Evolutionary conservation across 257 asterid species (phyloP).

Genomic region (Petrea volubilis): DNA sequence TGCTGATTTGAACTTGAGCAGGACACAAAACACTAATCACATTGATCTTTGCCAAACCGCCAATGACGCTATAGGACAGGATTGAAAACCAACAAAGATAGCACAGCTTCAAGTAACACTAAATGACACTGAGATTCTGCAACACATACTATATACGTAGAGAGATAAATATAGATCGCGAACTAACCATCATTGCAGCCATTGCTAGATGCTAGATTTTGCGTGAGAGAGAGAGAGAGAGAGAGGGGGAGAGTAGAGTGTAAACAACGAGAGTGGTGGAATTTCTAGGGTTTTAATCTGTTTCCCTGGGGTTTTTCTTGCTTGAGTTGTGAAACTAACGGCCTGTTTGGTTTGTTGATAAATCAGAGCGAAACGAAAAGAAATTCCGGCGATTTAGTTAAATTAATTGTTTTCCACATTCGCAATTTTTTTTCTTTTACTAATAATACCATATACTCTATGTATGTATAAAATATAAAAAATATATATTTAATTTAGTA

Average conservation of each 20-base stretch:
- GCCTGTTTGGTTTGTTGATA: conserved; percentile 3
- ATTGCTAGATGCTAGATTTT: conserved; percentile 23
- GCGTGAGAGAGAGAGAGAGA: conserved; percentile 17
- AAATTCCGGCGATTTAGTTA: neutral
- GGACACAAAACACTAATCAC: neutral
- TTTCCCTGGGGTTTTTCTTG: neutral
- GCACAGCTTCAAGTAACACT: neutral
- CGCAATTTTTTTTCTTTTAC: too few species aligned
- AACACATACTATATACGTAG: neutral
- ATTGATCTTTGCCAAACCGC: neutral
- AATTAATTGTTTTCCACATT: neutral
- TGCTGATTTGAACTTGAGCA: neutral
- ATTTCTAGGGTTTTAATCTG: conserved; percentile 29
- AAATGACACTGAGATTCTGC: neutral
- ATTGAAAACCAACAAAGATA: neutral
- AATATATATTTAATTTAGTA: too few species aligned
- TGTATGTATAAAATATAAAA: too few species aligned
- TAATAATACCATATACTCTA: too few species aligned
- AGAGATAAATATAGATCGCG: conserved; percentile 8
- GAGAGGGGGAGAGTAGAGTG: neutral
- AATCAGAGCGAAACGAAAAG: neutral
- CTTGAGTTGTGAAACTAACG: neutral
- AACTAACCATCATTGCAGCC: conserved; percentile 36
- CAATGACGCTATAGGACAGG: neutral
- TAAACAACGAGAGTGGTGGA: neutral